Conservation (phyloP, 805 yeast species). For the Hanseniaspora lachancei region DNA sequence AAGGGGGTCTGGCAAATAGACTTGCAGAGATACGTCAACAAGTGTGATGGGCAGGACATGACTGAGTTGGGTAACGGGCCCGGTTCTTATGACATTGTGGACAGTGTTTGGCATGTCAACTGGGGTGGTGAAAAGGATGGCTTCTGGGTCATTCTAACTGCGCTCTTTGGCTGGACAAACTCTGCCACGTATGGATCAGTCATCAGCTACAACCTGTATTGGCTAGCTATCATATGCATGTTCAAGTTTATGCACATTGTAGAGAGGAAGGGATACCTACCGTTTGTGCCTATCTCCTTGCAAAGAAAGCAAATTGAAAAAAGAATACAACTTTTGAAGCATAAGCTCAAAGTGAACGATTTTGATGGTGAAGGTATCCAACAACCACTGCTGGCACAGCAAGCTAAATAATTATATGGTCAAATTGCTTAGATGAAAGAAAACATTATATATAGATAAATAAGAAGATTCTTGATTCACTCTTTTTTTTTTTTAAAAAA, state of each 20-base stretch:
- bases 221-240: constrained; percentile 40
- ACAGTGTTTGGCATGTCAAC: constrained; percentile 85
- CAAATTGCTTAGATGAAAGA: too few relatives aligned
- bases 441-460: neutral
- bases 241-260: constrained; percentile 38
- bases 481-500: too few relatives aligned
- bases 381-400: constrained; percentile 1
- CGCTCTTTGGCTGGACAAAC: constrained; percentile 87
- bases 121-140: constrained; percentile 90
- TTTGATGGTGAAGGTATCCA: neutral
- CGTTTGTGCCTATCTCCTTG: constrained; percentile 46
- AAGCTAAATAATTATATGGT: neutral
- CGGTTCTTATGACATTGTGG: constrained; percentile 71
- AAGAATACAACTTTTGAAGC: constrained; percentile 23
- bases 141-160: constrained; percentile 81
- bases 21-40: constrained; percentile 56
- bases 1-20: constrained; percentile 87
- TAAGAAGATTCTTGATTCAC: neutral
- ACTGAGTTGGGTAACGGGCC: constrained; percentile 87
- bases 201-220: constrained; percentile 53
- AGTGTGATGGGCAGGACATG: constrained; percentile 71
- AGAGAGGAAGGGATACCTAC: constrained; percentile 46
- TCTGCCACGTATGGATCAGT: constrained; percentile 87
- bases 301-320: constrained; percentile 43
- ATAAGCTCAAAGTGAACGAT: constrained; percentile 1